phyloP scores from a whole-genome alignment of 1,284 basidiomycete genomes.

The Ganoderma meredithae region DNA sequence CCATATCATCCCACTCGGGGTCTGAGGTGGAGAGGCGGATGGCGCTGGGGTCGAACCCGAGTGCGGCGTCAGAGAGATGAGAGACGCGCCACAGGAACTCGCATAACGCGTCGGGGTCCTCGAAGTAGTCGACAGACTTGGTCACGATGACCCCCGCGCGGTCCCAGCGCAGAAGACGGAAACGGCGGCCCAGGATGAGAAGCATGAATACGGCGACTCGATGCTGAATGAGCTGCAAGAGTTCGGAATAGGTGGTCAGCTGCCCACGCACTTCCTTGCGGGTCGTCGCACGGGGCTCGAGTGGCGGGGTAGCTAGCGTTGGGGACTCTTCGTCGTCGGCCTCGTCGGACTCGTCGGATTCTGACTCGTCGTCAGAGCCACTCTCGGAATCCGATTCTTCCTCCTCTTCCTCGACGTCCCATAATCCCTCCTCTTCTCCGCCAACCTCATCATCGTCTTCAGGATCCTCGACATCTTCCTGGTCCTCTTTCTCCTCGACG shows the following conservation, averaged over 20 bases:
- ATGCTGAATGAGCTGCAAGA: conserved; percentile 10
- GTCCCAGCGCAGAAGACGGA: conserved; percentile 20
- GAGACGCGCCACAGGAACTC: conserved; percentile 21
- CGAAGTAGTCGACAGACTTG: conserved; percentile 16
- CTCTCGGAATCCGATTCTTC: neutral
- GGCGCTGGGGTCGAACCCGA: conserved; percentile 19
- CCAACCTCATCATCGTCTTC: neutral
- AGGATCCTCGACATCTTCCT: neutral
- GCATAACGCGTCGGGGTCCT: neutral
- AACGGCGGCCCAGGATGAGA: conserved; percentile 8
- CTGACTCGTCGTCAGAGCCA: neutral
- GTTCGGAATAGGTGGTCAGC: conserved; percentile 11
- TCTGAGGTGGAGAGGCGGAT: neutral
- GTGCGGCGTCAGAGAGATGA: neutral
- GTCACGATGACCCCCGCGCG: conserved; percentile 10
- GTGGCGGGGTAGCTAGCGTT: no score
- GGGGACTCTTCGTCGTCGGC: neutral
- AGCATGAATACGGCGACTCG: conserved; percentile 10
- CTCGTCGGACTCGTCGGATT: neutral
- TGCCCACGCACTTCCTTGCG: conserved; percentile 7
- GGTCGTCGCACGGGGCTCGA: neutral
- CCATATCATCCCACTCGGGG: conserved; percentile 3
- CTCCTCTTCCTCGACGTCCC: neutral
- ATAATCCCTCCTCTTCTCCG: neutral
- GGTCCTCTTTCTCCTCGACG: neutral